Percentiles rank a stretch among this genome's conserved stretches.
These are phyloP conservation scores for Blastomyces emzantsi DNA, from an alignment of 2,329 filamentous ascomycete genomes.

Conservation along the genomic window DNA sequence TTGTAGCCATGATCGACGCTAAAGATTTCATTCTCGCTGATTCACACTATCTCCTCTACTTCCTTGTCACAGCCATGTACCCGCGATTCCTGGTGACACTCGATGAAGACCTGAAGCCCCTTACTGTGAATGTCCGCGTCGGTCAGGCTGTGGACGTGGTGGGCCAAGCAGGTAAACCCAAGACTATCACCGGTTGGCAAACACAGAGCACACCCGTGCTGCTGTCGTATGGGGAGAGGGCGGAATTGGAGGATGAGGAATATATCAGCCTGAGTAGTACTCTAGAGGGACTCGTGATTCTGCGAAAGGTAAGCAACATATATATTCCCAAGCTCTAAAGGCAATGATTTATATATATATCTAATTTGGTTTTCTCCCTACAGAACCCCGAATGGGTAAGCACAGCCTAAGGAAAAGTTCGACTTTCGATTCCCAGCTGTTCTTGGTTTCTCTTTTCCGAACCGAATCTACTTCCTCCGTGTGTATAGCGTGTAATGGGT, in stretches of 20 bases:
- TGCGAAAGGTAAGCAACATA: constrained; percentile 70
- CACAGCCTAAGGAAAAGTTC: constrained; percentile 18
- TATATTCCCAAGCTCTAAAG: background rate
- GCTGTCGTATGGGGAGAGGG: constrained; percentile 86
- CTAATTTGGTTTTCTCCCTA: constrained; percentile 21
- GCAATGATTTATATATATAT: constrained; percentile 1
- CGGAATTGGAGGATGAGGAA: constrained; percentile 95
- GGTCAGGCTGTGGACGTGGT: constrained; percentile 98
- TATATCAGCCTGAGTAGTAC: constrained; percentile 88
- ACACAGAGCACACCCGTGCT: constrained; percentile 98
- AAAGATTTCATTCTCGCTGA: constrained; percentile 70
- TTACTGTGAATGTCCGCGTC: constrained; percentile 92
- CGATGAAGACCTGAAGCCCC: constrained; percentile 84
- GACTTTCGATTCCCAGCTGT: background rate
- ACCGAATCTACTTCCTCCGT: background rate
- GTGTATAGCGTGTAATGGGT: constrained; percentile 8
- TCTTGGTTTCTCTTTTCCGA: background rate
- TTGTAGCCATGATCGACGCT: constrained; percentile 90
- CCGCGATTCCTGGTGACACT: constrained; percentile 93
- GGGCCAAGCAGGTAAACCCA: constrained; percentile 89
- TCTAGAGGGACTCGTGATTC: constrained; percentile 87
- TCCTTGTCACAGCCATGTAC: constrained; percentile 92
- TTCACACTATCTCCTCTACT: constrained; percentile 92
- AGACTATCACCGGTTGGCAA: constrained; percentile 99
- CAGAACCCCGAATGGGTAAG: constrained; percentile 41